phyloP scores from a whole-genome alignment of 2,329 filamentous ascomycete species.

The Aciculosporium take region DNA sequence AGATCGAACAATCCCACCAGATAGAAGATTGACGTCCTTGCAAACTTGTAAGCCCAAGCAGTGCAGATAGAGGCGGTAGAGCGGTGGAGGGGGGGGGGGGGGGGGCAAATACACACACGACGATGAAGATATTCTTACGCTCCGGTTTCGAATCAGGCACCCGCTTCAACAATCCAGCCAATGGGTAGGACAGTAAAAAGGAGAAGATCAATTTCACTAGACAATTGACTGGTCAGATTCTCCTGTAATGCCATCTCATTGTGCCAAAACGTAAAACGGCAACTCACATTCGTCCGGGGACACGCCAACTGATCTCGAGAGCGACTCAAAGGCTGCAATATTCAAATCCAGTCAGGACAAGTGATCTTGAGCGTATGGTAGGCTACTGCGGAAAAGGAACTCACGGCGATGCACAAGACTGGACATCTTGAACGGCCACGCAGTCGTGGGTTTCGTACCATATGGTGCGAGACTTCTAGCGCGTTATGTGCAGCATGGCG shows the following conservation, averaged over 20 bases:
- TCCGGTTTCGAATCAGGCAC: conserved; percentile 73
- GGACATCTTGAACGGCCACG: conserved; percentile 8
- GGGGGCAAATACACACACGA: conserved; percentile 36
- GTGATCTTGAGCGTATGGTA: background rate
- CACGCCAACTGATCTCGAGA: conserved; percentile 19
- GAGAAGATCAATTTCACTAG: conserved; percentile 85
- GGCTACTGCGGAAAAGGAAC: conserved; percentile 4
- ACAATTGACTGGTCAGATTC: background rate
- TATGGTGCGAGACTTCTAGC: too few relatives aligned
- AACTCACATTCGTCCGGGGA: conserved; percentile 25
- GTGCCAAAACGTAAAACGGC: background rate
- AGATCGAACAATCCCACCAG: conserved; percentile 86
- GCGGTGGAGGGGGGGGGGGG: background rate
- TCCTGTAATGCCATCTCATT: background rate
- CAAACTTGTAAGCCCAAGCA: conserved; percentile 1
- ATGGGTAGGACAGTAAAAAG: conserved; percentile 82
- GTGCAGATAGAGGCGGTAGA: background rate
- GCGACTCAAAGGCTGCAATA: conserved; percentile 19
- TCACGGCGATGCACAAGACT: conserved; percentile 12
- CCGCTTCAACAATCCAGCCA: conserved; percentile 77
- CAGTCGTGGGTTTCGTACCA: too few relatives aligned
- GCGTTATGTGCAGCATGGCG: too few relatives aligned
- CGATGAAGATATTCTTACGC: conserved; percentile 78
- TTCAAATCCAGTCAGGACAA: background rate
- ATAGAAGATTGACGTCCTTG: conserved; percentile 72